These are phyloP conservation scores for Aegilops longissima DNA, from an alignment of 176 grass and related monocot species.

Conservation along the genomic window DNA sequence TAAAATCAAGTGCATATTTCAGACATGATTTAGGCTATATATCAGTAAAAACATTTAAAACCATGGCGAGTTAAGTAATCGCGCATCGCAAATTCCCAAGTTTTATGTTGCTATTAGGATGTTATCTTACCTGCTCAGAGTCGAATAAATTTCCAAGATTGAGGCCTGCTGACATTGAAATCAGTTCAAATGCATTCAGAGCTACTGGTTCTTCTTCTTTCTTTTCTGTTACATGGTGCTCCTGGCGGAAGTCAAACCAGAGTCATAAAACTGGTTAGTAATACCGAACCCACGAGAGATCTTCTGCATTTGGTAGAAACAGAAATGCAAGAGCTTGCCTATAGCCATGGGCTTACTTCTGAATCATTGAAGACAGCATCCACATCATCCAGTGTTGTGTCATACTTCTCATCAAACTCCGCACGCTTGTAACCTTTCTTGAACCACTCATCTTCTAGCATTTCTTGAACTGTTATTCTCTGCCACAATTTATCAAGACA, in stretches of 20 bases:
- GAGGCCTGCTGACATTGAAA: conserved; percentile 88
- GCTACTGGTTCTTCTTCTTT: conserved; percentile 86
- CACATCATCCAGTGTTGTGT: conserved; percentile 71
- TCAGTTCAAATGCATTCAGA: conserved; percentile 92
- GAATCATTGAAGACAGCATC: conserved; percentile 90
- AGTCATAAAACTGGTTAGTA: background rate
- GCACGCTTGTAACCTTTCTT: conserved; percentile 78
- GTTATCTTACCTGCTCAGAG: conserved; percentile 55
- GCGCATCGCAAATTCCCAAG: background rate
- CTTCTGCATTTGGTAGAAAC: conserved; percentile 2
- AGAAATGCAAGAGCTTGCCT: background rate
- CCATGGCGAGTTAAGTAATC: background rate
- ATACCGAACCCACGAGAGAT: background rate
- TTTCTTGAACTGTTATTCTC: conserved; percentile 91
- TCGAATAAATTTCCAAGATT: conserved; percentile 97
- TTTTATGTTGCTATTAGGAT: background rate
- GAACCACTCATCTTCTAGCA: conserved; percentile 94
- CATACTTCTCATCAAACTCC: conserved; percentile 76
- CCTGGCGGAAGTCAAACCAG: conserved; percentile 38
- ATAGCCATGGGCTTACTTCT: conserved; percentile 58
- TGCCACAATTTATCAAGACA: conserved; percentile 25
- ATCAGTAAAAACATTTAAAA: background rate
- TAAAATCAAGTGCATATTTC: background rate
- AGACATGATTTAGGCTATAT: background rate
- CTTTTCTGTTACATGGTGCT: conserved; percentile 83